Conservation (phyloP, 192 early-diverging fungal species). For the Podila clonocystis region DNA sequence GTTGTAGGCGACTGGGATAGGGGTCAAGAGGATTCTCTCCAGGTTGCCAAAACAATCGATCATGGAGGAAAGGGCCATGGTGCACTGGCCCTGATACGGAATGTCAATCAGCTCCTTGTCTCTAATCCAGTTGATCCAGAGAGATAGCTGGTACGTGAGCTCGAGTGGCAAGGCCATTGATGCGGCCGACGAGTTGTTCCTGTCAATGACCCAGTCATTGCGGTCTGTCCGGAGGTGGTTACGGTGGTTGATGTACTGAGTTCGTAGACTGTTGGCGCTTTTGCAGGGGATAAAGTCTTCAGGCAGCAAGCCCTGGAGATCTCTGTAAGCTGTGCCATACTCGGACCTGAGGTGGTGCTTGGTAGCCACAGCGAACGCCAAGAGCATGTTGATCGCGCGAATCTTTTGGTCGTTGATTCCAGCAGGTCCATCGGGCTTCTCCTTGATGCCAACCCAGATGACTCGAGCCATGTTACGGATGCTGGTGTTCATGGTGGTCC, state of each 20-base stretch:
- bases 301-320: constrained; percentile 66
- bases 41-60: constrained; percentile 67
- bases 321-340: constrained; percentile 65
- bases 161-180: constrained; percentile 63
- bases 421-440: constrained; percentile 45
- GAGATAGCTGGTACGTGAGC: constrained; percentile 55
- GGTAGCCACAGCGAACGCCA: constrained; percentile 64
- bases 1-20: constrained; percentile 81
- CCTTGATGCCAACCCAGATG: constrained; percentile 71
- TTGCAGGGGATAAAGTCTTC: constrained; percentile 60
- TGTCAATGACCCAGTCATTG: constrained; percentile 39
- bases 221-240: constrained; percentile 27
- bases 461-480: constrained; percentile 76
- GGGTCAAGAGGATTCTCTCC: constrained; percentile 77
- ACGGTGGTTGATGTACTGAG: constrained; percentile 43
- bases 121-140: constrained; percentile 62
- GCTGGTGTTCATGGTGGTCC: constrained; percentile 68
- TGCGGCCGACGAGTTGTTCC: constrained; percentile 28
- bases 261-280: constrained; percentile 41
- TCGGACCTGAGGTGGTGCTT: constrained; percentile 72
- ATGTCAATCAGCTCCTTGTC: constrained; percentile 62
- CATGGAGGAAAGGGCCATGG: constrained; percentile 62
- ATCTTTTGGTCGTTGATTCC: constrained; percentile 64
- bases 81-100: constrained; percentile 56
- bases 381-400: constrained; percentile 62